phyloP scores from a whole-genome alignment of 2,329 filamentous ascomycete genomes.

The Fusarium heterosporum region DNA sequence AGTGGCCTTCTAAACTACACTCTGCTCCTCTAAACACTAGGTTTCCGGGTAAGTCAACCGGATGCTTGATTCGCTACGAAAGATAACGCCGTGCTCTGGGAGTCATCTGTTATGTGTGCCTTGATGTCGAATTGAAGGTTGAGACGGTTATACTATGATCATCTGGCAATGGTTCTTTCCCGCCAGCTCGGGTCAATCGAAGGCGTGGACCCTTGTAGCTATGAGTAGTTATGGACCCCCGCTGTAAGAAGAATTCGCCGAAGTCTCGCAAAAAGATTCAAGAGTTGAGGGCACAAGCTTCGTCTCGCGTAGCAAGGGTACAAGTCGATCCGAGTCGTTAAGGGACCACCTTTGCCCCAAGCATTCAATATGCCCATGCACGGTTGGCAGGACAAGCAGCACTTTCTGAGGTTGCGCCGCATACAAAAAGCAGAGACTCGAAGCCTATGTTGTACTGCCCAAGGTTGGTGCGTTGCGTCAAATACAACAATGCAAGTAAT shows the following conservation, averaged over 20 bases:
- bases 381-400: conserved; percentile 4
- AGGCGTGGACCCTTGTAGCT: conserved; percentile 14
- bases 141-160: not conserved
- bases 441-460: not conserved
- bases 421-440: conserved; percentile 7
- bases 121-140: not conserved
- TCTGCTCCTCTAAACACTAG: conserved; percentile 20
- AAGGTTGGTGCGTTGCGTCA: conserved; percentile 7
- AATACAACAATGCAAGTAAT: conserved; percentile 1
- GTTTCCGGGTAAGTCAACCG: conserved; percentile 17
- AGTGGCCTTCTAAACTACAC: conserved; percentile 13
- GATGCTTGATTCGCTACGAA: conserved; percentile 19
- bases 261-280: conserved; percentile 7
- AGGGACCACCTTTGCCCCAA: conserved; percentile 4
- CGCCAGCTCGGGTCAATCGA: conserved; percentile 36
- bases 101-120: conserved; percentile 19
- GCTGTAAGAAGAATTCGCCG: conserved; percentile 19
- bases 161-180: conserved; percentile 29
- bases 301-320: conserved; percentile 25
- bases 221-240: not conserved
- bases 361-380: conserved; percentile 5
- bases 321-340: conserved; percentile 11
- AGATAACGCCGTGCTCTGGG: conserved; percentile 22
- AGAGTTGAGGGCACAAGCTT: conserved; percentile 1
- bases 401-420: conserved; percentile 4